These are phyloP conservation scores for Boletus eberwhitei DNA, from an alignment of 768 basidiomycete species.

Conservation along the genomic window DNA sequence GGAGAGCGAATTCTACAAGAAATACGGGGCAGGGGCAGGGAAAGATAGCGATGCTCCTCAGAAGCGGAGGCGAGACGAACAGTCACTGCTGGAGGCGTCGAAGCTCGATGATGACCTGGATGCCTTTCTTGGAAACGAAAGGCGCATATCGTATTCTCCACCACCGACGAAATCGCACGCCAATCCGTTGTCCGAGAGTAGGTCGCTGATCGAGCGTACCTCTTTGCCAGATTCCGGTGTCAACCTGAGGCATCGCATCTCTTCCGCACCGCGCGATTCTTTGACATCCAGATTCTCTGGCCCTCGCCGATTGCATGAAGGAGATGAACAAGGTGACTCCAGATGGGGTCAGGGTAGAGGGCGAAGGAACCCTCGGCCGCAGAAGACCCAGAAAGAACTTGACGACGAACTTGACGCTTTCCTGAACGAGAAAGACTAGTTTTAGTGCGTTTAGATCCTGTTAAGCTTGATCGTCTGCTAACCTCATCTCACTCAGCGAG, in stretches of 20 bases:
- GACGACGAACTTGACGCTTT: conserved; percentile 85
- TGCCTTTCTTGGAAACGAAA: conserved; percentile 54
- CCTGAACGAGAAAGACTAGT: conserved; percentile 48
- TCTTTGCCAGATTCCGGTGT: conserved; percentile 41
- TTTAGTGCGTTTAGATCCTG: conserved; percentile 4
- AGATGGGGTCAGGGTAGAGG: conserved; percentile 32
- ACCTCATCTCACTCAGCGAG: neutral
- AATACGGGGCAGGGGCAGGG: conserved; percentile 64
- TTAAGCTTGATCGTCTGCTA: neutral
- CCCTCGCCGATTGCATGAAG: conserved; percentile 19
- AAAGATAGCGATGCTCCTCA: conserved; percentile 47
- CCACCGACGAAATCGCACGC: conserved; percentile 68
- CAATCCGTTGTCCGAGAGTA: conserved; percentile 55
- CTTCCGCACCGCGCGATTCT: conserved; percentile 32
- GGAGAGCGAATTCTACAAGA: conserved; percentile 76
- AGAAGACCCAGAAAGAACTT: conserved; percentile 69
- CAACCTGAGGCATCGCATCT: conserved; percentile 45
- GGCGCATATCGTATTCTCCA: conserved; percentile 34
- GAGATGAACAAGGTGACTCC: conserved; percentile 25
- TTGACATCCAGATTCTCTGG: conserved; percentile 18
- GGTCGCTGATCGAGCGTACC: conserved; percentile 57
- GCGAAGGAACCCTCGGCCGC: conserved; percentile 41
- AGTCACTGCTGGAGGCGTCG: conserved; percentile 33
- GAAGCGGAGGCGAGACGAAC: conserved; percentile 38
- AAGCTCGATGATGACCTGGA: conserved; percentile 68